Percentiles rank a stretch among this genome's conserved stretches.
Evolutionary conservation across 345 rosid species (phyloP).

Genomic region (Melaleuca alternifolia): DNA sequence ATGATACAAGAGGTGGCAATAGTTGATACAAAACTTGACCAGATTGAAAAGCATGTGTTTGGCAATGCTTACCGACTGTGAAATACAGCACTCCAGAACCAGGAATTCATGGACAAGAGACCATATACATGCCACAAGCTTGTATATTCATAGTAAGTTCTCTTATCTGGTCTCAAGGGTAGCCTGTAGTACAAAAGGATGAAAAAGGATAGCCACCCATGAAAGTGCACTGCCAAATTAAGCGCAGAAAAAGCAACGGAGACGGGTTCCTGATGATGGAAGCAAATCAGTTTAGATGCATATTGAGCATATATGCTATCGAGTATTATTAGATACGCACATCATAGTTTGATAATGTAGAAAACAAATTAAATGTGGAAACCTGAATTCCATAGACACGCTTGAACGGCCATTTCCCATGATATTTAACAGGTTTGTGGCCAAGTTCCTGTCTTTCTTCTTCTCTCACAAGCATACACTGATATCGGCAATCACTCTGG

Average conservation of each 20-base stretch:
- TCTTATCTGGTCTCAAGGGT: slow-evolving; percentile 52
- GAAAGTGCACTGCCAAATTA: slow-evolving; percentile 73
- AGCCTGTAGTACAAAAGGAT: slow-evolving; percentile 72
- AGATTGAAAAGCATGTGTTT: background rate
- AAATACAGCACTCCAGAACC: slow-evolving; percentile 86
- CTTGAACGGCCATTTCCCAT: slow-evolving; percentile 81
- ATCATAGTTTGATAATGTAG: background rate
- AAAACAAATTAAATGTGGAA: background rate
- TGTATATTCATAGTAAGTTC: slow-evolving; percentile 66
- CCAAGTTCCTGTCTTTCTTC: slow-evolving; percentile 61
- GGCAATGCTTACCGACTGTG: slow-evolving; percentile 58
- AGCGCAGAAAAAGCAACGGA: slow-evolving; percentile 79
- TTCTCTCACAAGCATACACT: slow-evolving; percentile 76
- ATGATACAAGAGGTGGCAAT: background rate
- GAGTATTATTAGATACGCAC: background rate
- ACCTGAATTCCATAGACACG: slow-evolving; percentile 83
- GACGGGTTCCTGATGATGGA: slow-evolving; percentile 55
- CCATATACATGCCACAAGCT: slow-evolving; percentile 68
- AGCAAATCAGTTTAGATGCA: background rate
- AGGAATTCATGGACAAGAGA: slow-evolving; percentile 63
- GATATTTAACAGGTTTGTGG: slow-evolving; percentile 63
- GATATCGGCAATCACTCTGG: slow-evolving; percentile 23
- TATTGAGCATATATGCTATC: background rate
- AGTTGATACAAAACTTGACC: background rate
- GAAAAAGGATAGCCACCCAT: slow-evolving; percentile 86